These are phyloP conservation scores for Barnettozyma botsteinii DNA, from an alignment of 805 yeast species.

Conservation along the genomic window DNA sequence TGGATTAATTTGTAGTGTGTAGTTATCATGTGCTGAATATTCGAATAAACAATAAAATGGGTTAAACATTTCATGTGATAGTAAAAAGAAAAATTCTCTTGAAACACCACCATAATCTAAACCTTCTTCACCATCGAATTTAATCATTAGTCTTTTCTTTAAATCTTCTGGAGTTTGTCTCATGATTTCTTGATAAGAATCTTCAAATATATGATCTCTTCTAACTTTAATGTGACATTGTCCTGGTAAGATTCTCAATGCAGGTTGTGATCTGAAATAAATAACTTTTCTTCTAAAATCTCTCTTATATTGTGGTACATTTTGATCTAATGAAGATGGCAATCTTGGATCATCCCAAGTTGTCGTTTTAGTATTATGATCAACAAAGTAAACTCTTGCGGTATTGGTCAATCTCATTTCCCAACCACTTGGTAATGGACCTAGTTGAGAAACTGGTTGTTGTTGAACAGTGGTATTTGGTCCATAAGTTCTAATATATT, in stretches of 20 bases:
- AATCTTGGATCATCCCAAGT: slow-evolving; percentile 99
- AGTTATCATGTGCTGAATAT: slow-evolving; percentile 96
- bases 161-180: slow-evolving; percentile 98
- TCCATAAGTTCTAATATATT: slow-evolving; percentile 92
- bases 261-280: slow-evolving; percentile 97
- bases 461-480: slow-evolving; percentile 89
- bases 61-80: slow-evolving; percentile 97
- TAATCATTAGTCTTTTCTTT: slow-evolving; percentile 95
- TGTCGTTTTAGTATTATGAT: slow-evolving; percentile 97
- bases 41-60: slow-evolving; percentile 97
- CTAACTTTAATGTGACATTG: slow-evolving; percentile 98
- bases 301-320: slow-evolving; percentile 98
- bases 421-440: slow-evolving; percentile 99
- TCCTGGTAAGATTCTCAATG: slow-evolving; percentile 93
- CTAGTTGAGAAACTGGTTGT: slow-evolving; percentile 95
- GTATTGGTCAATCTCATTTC: slow-evolving; percentile 99
- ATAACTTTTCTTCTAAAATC: slow-evolving; percentile 97
- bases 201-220: slow-evolving; percentile 94
- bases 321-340: slow-evolving; percentile 95
- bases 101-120: slow-evolving; percentile 99
- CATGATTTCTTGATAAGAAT: slow-evolving; percentile 97
- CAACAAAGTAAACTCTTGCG: slow-evolving; percentile 97
- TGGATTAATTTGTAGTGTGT: slow-evolving; percentile 96
- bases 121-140: slow-evolving; percentile 99
- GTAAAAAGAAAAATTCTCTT: slow-evolving; percentile 91